Base-by-base conservation (phyloP, 2,329 filamentous ascomycete genomes). In the Penicillium griseofulvum region DNA sequence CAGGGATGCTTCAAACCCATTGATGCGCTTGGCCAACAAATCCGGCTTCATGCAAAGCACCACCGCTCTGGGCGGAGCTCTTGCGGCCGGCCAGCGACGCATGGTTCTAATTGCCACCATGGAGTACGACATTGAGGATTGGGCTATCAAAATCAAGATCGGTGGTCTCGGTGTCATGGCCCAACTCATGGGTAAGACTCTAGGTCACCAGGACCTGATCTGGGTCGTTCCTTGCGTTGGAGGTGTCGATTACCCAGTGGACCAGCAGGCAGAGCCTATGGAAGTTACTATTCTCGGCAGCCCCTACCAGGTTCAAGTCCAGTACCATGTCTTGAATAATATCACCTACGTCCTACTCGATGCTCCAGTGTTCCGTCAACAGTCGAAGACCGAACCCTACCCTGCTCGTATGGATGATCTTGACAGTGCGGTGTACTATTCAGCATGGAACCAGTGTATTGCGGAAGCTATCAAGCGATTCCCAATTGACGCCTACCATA, bases 81-180 rank as follows among this genome's bases (percentile, higher is more conserved):
- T 58, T 12, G 69, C 74, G 16, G 60, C 46, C 1, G 59, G 36
- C 2, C 60, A 64, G 45, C 61, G 77, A 37, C 76, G 82, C 11
- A 87, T 80, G 42, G 82, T 87, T 4, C 77, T 88, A 28, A 87
- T 88, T 49, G 86, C 84, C 11, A 88, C 86, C 14, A 87, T 88
- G 83, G 86, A 88, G 68, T 88, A 88, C 70, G 84, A 88, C 60
- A 88, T 88, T 58, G 83, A 86, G 58, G 86, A 88, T 64, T 88
- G 86, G 83, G 78, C 73, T 5, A 85, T 88, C 73, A 88, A 87
- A 72, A 85, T 88, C 71, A 88, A 88, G 73, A 88, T 88, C 45
- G 86, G 86, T 62, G 86, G 86, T 63, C 77, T 88, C 6, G 86
- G 86, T 72, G 85, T 87, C 58, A 88, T 88, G 86, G 85, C 86